Base-by-base conservation (phyloP, 495 filamentous ascomycete genomes). In the Saxophila tyrrhenica region DNA sequence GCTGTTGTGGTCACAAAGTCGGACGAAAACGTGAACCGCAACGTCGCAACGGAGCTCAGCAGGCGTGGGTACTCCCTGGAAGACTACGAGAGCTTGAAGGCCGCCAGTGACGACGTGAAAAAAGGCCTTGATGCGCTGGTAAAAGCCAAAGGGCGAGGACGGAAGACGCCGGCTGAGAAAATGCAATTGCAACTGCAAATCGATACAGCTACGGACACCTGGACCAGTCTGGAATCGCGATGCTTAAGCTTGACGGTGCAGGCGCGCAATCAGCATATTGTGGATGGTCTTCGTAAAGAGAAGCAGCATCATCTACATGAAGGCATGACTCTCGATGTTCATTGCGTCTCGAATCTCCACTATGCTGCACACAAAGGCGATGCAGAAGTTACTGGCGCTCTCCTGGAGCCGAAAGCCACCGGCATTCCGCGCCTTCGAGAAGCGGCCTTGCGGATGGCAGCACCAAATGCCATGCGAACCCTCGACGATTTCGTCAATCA, bases 281-380 rank as follows among this genome's bases (percentile, higher is more conserved):
- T 25, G 3, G 7, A 44, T 0, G 8, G 13, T 2, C 25, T 60
- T 3, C 52, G 45, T n/a, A 10, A 20, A 16, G 39, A 19, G 13
- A 38, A 41, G 9, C n/a, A 25, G 3, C 17, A 56, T 17, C 23
- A 60, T 24, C 39, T 60, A 2, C 39, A 52, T 3, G 21, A 38
- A 1, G 25, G 38, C 17, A 35, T 8, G 13, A 23, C 15, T 17
- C 43, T 60, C 2, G 17, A 48, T 8, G 57, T 56, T 25, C 43
- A 25, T 35, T 52, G 47, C 35, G 51, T 60, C 29, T 60, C 57
- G 5, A 56, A 55, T 23, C 3, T 19, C 20, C 57, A 60, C 25
- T 60, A 60, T 48, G 52, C 48, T 7, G 52, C 48, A 5, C 15
- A 15, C 25, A 60, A 52, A 29, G 35, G 39, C 41, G 48, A 16